Evolutionary conservation across 495 filamentous ascomycete genomes (phyloP).

Genomic region (Neurospora sp.): DNA sequence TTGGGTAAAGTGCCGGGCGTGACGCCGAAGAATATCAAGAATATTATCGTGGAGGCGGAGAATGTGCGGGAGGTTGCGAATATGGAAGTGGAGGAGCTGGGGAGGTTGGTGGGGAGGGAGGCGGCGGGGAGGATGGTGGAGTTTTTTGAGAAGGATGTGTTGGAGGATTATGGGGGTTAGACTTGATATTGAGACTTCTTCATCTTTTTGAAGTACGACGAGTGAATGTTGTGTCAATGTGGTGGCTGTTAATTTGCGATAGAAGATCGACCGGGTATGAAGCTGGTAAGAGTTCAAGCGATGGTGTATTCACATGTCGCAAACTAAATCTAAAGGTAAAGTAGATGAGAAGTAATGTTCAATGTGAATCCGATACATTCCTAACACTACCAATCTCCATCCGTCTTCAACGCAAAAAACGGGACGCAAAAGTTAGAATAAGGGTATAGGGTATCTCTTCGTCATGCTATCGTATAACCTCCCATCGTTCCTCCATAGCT

Average conservation of each 20-base stretch:
- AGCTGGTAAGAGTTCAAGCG: too few species aligned
- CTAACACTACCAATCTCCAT: background rate
- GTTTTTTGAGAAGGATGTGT: slow-evolving; percentile 79
- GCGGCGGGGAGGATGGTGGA: slow-evolving; percentile 64
- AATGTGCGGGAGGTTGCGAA: slow-evolving; percentile 81
- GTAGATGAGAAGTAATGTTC: background rate
- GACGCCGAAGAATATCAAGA: slow-evolving; percentile 62
- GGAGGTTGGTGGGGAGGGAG: slow-evolving; percentile 66
- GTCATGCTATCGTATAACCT: background rate
- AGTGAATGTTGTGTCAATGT: too few species aligned
- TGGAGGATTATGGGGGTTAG: slow-evolving; percentile 24
- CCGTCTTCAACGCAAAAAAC: background rate
- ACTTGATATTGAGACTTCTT: too few species aligned
- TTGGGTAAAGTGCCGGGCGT: slow-evolving; percentile 75
- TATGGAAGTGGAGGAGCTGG: slow-evolving; percentile 64
- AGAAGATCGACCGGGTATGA: too few species aligned
- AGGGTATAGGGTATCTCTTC: background rate
- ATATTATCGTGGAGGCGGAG: slow-evolving; percentile 59
- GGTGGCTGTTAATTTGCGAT: too few species aligned
- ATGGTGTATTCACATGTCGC: background rate
- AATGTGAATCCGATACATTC: background rate
- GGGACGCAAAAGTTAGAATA: background rate
- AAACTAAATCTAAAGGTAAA: background rate
- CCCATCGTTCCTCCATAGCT: background rate
- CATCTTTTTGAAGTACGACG: too few species aligned